Evolutionary conservation across 2,329 filamentous ascomycete species (phyloP).

Genomic region (Mariannaea sp.): DNA sequence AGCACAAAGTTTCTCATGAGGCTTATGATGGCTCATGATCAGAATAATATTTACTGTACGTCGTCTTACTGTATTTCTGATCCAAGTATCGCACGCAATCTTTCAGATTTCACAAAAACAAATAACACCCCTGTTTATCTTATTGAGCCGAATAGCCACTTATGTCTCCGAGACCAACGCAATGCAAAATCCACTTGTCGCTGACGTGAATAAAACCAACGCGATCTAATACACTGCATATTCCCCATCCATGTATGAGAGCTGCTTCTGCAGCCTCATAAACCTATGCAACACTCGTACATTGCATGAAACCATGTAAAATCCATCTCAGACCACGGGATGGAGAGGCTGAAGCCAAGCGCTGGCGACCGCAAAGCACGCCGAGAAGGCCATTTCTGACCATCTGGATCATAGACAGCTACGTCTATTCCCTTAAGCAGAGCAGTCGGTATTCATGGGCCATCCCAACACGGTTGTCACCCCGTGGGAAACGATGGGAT

Average conservation of each 20-base stretch:
- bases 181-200: slow-evolving; percentile 29
- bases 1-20: too few relatives aligned
- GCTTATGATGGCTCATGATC: too few relatives aligned
- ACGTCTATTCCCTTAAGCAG: slow-evolving; percentile 34
- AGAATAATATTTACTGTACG: too few relatives aligned
- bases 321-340: slow-evolving; percentile 26
- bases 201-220: slow-evolving; percentile 25
- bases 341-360: slow-evolving; percentile 23
- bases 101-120: slow-evolving; percentile 9
- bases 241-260: slow-evolving; percentile 16
- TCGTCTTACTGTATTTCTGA: too few relatives aligned
- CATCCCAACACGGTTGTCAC: slow-evolving; percentile 39
- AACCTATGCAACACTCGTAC: slow-evolving; percentile 24
- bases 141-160: slow-evolving; percentile 31
- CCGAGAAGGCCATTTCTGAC: slow-evolving; percentile 39
- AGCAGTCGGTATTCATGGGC: slow-evolving; percentile 30
- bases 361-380: slow-evolving; percentile 20
- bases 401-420: slow-evolving; percentile 33
- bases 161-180: slow-evolving; percentile 25
- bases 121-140: slow-evolving; percentile 19
- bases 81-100: too few relatives aligned
- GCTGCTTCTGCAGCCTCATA: slow-evolving; percentile 17
- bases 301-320: slow-evolving; percentile 25
- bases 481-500: slow-evolving; percentile 36
- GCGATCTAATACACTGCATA: slow-evolving; percentile 20